Base-by-base conservation (phyloP, 495 filamentous ascomycete species). In the Trichoderma parareesei region DNA sequence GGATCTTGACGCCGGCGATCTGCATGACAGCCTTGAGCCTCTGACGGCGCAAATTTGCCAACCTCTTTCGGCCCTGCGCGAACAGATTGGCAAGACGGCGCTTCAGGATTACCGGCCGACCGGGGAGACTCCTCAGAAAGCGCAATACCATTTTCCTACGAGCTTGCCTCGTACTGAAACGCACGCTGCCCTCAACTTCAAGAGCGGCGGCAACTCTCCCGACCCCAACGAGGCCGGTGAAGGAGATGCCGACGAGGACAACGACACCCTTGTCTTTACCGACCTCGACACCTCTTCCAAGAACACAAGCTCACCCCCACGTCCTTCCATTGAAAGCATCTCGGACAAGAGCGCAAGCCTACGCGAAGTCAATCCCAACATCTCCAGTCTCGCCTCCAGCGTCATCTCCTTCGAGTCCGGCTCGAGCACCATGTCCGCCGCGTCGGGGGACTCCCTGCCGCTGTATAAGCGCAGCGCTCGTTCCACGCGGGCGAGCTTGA, bases 91-190 rank as follows among this genome's bases (percentile, higher is more conserved):
- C 27, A 74, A 69, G 38, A 85, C 86, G 1, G 72, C 78, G 10
- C 74, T 98, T 35, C 82, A 84, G 64, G 91, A 97, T 71, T 97
- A 97, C 70, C 72, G 80, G 8, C 84, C 88, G 0, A 98, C 94
- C 0, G 94, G 93, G 42, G 80, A 84, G n/a, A 96, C 94, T 0
- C 94, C 94, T 0, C 82, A 88, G 68, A 93, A 92, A 73, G 78
- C 78, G 10, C 76, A 80, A 42, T 98, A 97, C 71, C 76, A 85
- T 6, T 96, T 90, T 71, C 88, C 89, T 2, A 87, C 85, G 0
- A 75, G 77, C 2, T 80, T 98, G 5, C 94, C 94, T 2, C 84
- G 84, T 4, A 98, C 94, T 0, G 85, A 85, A 65, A 67, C 84
- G 0, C 90, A 92, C 70, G 89, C 90, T 0, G 76, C 76, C 18